Evolutionary conservation across 2,329 filamentous ascomycete genomes (phyloP).

Genomic region (Pseudocercospora fijiensis): DNA sequence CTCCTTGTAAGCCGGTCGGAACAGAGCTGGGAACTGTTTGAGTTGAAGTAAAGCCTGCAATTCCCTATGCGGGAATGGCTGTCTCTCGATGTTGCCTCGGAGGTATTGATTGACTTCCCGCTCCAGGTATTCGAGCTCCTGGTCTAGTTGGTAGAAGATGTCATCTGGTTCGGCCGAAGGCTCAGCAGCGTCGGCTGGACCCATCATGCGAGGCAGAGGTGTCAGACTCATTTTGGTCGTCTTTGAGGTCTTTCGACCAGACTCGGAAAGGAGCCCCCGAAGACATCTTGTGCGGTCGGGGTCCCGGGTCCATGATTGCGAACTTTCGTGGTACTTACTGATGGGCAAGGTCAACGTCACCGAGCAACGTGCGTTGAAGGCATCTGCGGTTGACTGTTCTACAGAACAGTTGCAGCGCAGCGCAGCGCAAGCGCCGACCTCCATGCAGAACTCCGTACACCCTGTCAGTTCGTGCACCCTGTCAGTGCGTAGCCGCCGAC

Average conservation of each 20-base stretch:
- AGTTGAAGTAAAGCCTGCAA: conserved; percentile 19
- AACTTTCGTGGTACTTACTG: not conserved
- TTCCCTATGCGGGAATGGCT: conserved; percentile 6
- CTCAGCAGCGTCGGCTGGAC: not conserved
- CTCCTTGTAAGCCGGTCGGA: conserved; percentile 16
- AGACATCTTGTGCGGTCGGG: not conserved
- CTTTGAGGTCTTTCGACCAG: not conserved
- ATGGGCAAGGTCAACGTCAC: conserved; percentile 4
- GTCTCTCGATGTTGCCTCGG: not conserved
- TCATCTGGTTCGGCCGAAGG: conserved; percentile 16
- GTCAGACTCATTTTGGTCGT: not conserved
- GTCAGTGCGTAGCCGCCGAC: not conserved
- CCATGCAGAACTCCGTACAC: conserved; percentile 1
- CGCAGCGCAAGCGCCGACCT: conserved; percentile 4
- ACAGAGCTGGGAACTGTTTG: conserved; percentile 17
- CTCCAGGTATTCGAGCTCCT: conserved; percentile 18
- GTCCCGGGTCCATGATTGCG: not conserved
- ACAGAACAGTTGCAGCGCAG: conserved; percentile 5
- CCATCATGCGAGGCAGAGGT: not conserved
- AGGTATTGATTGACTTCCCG: conserved; percentile 14
- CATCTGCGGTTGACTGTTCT: conserved; percentile 1
- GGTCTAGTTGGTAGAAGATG: conserved; percentile 24
- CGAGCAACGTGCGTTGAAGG: not conserved
- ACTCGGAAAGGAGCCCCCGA: not conserved
- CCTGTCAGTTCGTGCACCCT: not conserved